Conservation (phyloP, 495 filamentous ascomycete genomes). For the Neurospora sp. region DNA sequence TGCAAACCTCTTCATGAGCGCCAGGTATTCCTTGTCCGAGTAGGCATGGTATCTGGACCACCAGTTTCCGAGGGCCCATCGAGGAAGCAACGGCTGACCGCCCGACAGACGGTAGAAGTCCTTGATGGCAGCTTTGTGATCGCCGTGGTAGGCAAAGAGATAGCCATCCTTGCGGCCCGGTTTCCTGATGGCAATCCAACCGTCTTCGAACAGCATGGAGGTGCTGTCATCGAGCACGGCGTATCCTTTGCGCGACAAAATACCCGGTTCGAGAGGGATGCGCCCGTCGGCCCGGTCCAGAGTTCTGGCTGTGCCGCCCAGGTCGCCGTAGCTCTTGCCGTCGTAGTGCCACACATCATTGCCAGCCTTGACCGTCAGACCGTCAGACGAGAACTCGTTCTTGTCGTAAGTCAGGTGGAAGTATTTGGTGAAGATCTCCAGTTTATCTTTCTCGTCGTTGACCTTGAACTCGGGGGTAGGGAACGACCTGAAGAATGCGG, state of each 20-base stretch:
- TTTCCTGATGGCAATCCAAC: slow-evolving; percentile 34
- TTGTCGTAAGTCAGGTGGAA: slow-evolving; percentile 46
- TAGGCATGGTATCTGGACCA: slow-evolving; percentile 52
- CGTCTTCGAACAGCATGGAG: slow-evolving; percentile 46
- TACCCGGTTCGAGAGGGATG: slow-evolving; percentile 34
- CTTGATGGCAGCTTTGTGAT: slow-evolving; percentile 43
- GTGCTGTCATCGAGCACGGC: slow-evolving; percentile 42
- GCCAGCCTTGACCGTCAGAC: slow-evolving; percentile 30
- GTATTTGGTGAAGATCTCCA: slow-evolving; percentile 41
- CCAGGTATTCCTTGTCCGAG: slow-evolving; percentile 37
- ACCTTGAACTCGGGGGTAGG: slow-evolving; percentile 38
- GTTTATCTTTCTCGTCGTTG: slow-evolving; percentile 21
- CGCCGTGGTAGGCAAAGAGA: slow-evolving; percentile 45
- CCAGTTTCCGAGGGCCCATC: slow-evolving; percentile 53
- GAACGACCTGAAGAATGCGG: slow-evolving; percentile 42
- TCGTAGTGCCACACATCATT: slow-evolving; percentile 38
- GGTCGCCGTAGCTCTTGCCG: slow-evolving; percentile 27
- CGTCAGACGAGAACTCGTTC: slow-evolving; percentile 32
- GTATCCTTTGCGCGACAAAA: slow-evolving; percentile 37
- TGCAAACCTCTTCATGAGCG: slow-evolving; percentile 40
- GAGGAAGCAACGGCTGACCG: slow-evolving; percentile 42
- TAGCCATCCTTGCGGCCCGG: slow-evolving; percentile 45
- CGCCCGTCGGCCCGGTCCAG: slow-evolving; percentile 44
- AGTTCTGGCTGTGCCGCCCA: slow-evolving; percentile 45
- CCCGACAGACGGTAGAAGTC: slow-evolving; percentile 47